Percentiles rank a stretch among this genome's conserved stretches.
Conservation (phyloP, 768 basidiomycete genomes). For the Pleurotus giganteus region DNA sequence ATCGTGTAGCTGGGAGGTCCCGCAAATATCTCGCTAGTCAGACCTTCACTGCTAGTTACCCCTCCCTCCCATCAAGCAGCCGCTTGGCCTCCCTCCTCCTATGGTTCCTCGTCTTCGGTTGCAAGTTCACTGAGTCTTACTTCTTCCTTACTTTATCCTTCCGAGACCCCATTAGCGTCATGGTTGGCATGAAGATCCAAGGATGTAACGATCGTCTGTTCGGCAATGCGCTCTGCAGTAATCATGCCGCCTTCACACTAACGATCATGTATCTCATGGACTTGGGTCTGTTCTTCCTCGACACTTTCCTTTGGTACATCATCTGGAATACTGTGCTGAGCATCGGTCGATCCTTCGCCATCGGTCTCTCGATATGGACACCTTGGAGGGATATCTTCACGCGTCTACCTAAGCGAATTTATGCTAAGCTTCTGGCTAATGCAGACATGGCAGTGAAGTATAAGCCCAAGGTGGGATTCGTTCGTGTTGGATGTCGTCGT, state of each 20-base stretch:
- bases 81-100: constrained; percentile 79
- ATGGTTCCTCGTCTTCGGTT: constrained; percentile 93
- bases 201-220: constrained; percentile 86
- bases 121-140: constrained; percentile 97
- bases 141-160: constrained; percentile 97
- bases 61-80: constrained; percentile 54
- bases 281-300: constrained; percentile 93
- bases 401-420: constrained; percentile 93
- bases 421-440: constrained; percentile 92
- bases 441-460: constrained; percentile 97
- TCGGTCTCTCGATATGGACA: constrained; percentile 98
- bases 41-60: constrained; percentile 97
- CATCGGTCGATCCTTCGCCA: constrained; percentile 81
- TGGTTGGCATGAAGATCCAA: constrained; percentile 96
- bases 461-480: constrained; percentile 86
- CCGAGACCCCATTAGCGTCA: constrained; percentile 88
- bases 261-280: constrained; percentile 99
- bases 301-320: constrained; percentile 99
- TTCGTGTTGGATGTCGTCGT: not conserved
- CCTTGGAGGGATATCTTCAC: constrained; percentile 99
- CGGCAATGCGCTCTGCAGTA: constrained; percentile 78
- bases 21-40: constrained; percentile 98
- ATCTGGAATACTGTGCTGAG: constrained; percentile 98
- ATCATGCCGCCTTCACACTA: constrained; percentile 93
- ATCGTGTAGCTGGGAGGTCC: constrained; percentile 92